Conservation (phyloP, 257 asterid genomes). For the Fraxinus cuspidata region DNA sequence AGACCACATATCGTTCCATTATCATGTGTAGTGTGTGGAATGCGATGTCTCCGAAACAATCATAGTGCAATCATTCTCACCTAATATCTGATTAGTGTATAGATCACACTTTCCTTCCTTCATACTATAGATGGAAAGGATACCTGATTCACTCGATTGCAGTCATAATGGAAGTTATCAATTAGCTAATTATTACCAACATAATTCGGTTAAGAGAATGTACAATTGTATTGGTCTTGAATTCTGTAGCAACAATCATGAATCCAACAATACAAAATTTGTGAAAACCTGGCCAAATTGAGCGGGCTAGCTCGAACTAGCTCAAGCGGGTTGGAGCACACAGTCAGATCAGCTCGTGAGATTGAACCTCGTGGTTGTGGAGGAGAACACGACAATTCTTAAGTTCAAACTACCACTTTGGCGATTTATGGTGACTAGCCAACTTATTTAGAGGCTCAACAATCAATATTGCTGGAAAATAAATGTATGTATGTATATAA, state of each 20-base stretch:
- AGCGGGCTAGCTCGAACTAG: background rate
- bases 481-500: background rate
- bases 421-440: background rate
- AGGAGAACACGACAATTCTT: background rate
- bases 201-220: background rate
- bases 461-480: background rate
- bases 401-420: background rate
- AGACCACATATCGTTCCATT: too few species aligned
- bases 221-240: background rate
- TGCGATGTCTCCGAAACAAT: too few species aligned
- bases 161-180: too few species aligned
- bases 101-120: too few species aligned
- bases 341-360: background rate
- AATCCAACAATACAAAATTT: background rate
- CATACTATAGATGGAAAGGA: too few species aligned
- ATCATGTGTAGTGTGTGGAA: too few species aligned
- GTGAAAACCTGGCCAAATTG: background rate
- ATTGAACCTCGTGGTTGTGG: background rate
- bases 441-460: slow-evolving; percentile 3
- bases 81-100: too few species aligned
- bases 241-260: background rate
- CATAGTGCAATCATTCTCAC: too few species aligned
- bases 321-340: background rate
- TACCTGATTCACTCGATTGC: too few species aligned
- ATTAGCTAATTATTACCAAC: background rate